phyloP scores from a whole-genome alignment of 306 rosid species.

The Cucurbita maxima region DNA sequence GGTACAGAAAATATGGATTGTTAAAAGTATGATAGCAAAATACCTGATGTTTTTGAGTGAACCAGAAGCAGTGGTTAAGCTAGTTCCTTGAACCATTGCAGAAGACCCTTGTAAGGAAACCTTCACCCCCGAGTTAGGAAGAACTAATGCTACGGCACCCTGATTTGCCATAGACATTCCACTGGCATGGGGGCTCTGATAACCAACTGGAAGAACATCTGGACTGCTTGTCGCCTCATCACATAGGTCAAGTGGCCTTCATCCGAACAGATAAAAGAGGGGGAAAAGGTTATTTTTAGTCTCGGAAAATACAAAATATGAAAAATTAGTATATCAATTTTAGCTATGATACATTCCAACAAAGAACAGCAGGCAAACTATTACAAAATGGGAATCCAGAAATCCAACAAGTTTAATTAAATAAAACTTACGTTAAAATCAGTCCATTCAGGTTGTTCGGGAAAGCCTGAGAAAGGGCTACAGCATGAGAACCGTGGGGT shows the following conservation, averaged over 20 bases:
- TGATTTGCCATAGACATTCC: slow-evolving; percentile 62
- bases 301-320: not conserved
- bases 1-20: not conserved
- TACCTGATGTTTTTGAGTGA: slow-evolving; percentile 52
- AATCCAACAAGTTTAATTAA: not conserved
- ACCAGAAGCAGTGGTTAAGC: slow-evolving; percentile 51
- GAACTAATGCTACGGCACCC: slow-evolving; percentile 39
- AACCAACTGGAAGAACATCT: slow-evolving; percentile 45
- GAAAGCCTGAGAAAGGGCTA: slow-evolving; percentile 51
- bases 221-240: slow-evolving; percentile 53
- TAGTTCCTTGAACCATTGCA: slow-evolving; percentile 47
- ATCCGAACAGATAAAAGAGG: slow-evolving; percentile 21
- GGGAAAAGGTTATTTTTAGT: not conserved
- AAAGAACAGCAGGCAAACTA: not conserved
- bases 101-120: slow-evolving; percentile 63
- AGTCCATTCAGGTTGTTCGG: slow-evolving; percentile 65
- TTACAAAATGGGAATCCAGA: not conserved
- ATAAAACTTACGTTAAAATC: slow-evolving; percentile 62
- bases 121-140: slow-evolving; percentile 53
- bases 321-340: not conserved
- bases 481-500: slow-evolving; percentile 59
- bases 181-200: slow-evolving; percentile 63
- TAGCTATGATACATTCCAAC: not conserved
- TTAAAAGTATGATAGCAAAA: slow-evolving; percentile 1
- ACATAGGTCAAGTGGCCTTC: slow-evolving; percentile 96